Base-by-base conservation (phyloP, 1,284 basidiomycete species). In the Irpex rosettiformis region DNA sequence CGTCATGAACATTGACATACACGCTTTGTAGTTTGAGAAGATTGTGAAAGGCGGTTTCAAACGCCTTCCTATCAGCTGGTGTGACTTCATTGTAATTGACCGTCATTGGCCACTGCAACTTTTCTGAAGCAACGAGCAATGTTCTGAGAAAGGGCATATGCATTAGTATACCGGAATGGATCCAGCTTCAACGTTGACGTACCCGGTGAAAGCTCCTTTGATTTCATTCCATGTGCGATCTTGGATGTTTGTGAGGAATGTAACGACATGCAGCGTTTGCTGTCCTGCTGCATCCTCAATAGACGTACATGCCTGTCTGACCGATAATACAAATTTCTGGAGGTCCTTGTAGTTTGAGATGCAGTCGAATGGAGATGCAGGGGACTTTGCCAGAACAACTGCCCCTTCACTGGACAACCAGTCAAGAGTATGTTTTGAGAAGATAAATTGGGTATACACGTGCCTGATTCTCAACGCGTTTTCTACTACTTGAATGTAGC, bases 21-120 rank as follows among this genome's bases (percentile, higher is more conserved):
- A 91, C 80, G 10, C 76, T 79, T 72, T 96, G 93, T 7, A 97
- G 75, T 52, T 75, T 79, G n/a, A 94, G 75, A 21, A 96, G 70
- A 69, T 93, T 86, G 21, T 77, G 70, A 69, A 94, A 96, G 0
- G 89, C 83, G 7, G 72, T 72, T 70, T 94, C 90, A 67, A 97
- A 96, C 0, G 73, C 72, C 48, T 75, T 76, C 54, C 88, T 77
- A 53, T 86, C 76, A 22, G 81, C 77, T 10, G 75, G 66, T 2
- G 78, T 67, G 1, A 80, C 77, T 0, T 78, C 64, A 6, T 75
- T 66, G 65, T 91, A 93, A 64, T 91, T 81, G 1, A 93, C 81
- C 8, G 79, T 75, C 66, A 82, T 82, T 2, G 95, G 95, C 94
- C 94, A 97, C 25, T 84, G 81, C 30, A 97, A 72, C 37, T 78